Evolutionary conservation across 2,329 filamentous ascomycete genomes (phyloP).

Genomic region (Xylaria multiplex): DNA sequence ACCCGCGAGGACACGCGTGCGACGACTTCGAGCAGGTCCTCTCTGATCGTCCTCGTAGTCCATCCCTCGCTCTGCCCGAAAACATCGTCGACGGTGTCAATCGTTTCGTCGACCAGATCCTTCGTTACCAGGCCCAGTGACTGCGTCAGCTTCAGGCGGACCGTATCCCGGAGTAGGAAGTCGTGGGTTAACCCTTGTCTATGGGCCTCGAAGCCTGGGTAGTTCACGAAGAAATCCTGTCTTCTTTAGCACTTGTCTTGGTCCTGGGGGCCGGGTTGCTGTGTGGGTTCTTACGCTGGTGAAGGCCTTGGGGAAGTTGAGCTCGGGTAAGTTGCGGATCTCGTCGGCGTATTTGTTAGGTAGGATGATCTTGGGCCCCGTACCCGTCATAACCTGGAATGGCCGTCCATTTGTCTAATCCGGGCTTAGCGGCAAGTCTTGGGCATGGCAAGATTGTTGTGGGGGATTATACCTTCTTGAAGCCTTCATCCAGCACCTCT

Average conservation of each 20-base stretch:
- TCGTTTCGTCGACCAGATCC: constrained; percentile 52
- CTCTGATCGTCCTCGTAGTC: constrained; percentile 51
- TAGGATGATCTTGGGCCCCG: constrained; percentile 49
- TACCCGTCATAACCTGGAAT: constrained; percentile 49
- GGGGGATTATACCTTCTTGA: constrained; percentile 39
- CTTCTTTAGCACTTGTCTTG: constrained; percentile 8
- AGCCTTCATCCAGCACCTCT: constrained; percentile 43
- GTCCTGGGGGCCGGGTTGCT: too few relatives aligned
- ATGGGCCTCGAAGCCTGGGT: constrained; percentile 49
- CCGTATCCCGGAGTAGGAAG: constrained; percentile 46
- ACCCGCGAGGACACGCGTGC: constrained; percentile 61
- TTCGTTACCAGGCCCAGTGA: constrained; percentile 49
- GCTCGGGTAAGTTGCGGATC: constrained; percentile 48
- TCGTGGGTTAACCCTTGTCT: constrained; percentile 42
- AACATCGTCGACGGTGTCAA: constrained; percentile 47
- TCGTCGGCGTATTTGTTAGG: constrained; percentile 51
- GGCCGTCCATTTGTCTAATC: constrained; percentile 46
- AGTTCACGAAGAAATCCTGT: constrained; percentile 50
- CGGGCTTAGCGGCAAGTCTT: constrained; percentile 29
- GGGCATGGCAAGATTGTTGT: not conserved
- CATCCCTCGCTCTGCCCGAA: constrained; percentile 53
- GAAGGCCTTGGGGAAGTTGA: constrained; percentile 51
- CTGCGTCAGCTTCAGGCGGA: constrained; percentile 50
- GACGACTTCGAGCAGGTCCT: constrained; percentile 55
- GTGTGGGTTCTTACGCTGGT: constrained; percentile 43